These are phyloP conservation scores for Chaetomium globosum DNA, from an alignment of 2,329 filamentous ascomycete species.

Conservation along the genomic window DNA sequence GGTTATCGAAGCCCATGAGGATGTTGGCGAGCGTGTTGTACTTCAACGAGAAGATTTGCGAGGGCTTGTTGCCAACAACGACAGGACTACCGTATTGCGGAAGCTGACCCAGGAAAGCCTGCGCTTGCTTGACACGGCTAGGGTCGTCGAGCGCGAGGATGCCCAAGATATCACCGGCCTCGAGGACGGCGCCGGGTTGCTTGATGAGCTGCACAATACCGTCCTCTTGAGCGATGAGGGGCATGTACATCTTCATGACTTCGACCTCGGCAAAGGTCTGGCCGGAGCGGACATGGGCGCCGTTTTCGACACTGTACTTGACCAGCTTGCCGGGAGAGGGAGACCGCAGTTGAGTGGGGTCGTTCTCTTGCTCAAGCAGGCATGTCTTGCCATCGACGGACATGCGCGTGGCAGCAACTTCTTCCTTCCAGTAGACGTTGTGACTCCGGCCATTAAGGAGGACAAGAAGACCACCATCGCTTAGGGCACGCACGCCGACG, in stretches of 20 bases:
- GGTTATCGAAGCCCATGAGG: constrained; percentile 92
- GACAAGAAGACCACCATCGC: constrained; percentile 89
- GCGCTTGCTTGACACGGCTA: constrained; percentile 92
- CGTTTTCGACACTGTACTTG: constrained; percentile 96
- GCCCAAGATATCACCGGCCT: constrained; percentile 97
- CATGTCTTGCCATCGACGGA: constrained; percentile 99
- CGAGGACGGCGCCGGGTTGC: constrained; percentile 95
- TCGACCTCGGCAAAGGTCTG: constrained; percentile 96
- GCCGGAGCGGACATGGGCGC: constrained; percentile 86
- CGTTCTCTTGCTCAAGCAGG: constrained; percentile 96
- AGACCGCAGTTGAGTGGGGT: constrained; percentile 92
- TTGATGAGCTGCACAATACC: constrained; percentile 98
- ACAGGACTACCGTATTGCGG: constrained; percentile 84
- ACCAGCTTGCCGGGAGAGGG: constrained; percentile 97
- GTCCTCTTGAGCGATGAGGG: constrained; percentile 89
- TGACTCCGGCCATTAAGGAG: constrained; percentile 90
- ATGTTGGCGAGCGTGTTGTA: constrained; percentile 83
- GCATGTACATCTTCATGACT: constrained; percentile 99
- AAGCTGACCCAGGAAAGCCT: constrained; percentile 88
- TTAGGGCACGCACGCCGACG: constrained; percentile 87
- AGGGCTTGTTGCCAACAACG: constrained; percentile 85
- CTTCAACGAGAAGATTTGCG: constrained; percentile 80
- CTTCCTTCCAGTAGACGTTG: constrained; percentile 99
- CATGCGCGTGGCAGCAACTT: constrained; percentile 90
- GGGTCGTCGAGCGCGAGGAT: constrained; percentile 95